Conservation (phyloP, 2,329 filamentous ascomycete species). For the Tolypocladium capitatum region DNA sequence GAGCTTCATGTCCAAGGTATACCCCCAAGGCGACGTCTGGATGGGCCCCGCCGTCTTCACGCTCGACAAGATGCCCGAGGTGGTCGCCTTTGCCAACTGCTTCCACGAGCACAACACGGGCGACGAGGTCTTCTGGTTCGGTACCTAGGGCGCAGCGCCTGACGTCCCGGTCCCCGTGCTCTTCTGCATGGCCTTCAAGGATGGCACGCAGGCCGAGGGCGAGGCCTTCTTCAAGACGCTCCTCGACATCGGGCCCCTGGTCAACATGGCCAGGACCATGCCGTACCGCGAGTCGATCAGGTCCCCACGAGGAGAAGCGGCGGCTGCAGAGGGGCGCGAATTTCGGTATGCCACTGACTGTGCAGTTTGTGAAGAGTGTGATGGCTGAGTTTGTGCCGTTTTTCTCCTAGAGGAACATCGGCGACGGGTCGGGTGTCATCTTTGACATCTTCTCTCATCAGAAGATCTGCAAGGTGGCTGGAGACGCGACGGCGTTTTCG, state of each 20-base stretch:
- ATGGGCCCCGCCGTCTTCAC: slow-evolving; percentile 15
- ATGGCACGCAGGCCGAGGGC: slow-evolving; percentile 20
- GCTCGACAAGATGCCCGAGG: slow-evolving; percentile 10
- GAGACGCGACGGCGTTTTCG: slow-evolving; percentile 27
- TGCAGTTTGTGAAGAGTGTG: slow-evolving; percentile 13
- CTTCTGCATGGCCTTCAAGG: slow-evolving; percentile 4
- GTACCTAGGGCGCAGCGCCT: slow-evolving; percentile 18
- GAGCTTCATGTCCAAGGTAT: slow-evolving; percentile 20
- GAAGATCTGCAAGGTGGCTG: slow-evolving; percentile 21
- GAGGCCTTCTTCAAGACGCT: slow-evolving; percentile 20
- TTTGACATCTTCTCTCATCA: slow-evolving; percentile 20
- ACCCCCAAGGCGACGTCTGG: slow-evolving; percentile 19
- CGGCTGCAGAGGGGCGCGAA: slow-evolving; percentile 26
- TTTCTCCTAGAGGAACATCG: slow-evolving; percentile 10
- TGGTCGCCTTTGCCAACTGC: slow-evolving; percentile 17
- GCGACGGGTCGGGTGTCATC: slow-evolving; percentile 10
- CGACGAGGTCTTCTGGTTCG: slow-evolving; percentile 7
- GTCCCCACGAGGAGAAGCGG: slow-evolving; percentile 14
- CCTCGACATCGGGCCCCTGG: slow-evolving; percentile 19
- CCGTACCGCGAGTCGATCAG: slow-evolving; percentile 24
- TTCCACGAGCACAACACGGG: slow-evolving; percentile 14
- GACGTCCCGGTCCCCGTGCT: background rate
- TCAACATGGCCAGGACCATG: slow-evolving; percentile 21
- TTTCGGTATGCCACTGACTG: slow-evolving; percentile 24
- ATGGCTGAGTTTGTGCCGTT: slow-evolving; percentile 14